Percentiles rank a stretch among this genome's conserved stretches.
phyloP scores from a whole-genome alignment of 75 land plant genomes.

The Isoetes taiwanensis region DNA sequence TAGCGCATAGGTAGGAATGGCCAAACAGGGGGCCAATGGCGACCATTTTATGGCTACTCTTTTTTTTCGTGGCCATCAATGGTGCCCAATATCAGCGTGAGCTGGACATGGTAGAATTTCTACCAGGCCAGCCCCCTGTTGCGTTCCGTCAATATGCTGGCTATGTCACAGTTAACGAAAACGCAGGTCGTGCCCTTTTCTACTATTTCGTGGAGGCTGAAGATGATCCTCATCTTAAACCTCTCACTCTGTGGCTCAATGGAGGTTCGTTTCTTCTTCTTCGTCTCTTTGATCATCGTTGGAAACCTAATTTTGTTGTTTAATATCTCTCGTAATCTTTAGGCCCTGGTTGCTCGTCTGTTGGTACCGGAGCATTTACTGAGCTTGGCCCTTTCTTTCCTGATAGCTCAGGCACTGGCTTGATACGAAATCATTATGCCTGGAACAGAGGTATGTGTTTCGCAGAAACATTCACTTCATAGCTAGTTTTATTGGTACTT shows the following conservation, averaged over 20 bases:
- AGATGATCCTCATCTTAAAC: constrained; percentile 11
- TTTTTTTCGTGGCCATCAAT: no score
- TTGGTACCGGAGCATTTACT: constrained; percentile 51
- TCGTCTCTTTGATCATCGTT: no score
- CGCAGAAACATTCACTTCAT: no score
- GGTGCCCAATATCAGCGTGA: no score
- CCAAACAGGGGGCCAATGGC: no score
- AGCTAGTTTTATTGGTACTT: no score
- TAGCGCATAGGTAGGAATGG: no score
- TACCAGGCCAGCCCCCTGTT: constrained; percentile 34
- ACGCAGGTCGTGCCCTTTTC: constrained; percentile 15
- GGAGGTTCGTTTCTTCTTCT: constrained; percentile 21
- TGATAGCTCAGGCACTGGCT: constrained; percentile 25
- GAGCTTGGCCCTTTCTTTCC: constrained; percentile 74
- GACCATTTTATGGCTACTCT: no score
- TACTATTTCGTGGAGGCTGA: constrained; percentile 32
- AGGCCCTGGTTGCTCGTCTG: constrained; percentile 92
- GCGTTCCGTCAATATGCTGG: constrained; percentile 30
- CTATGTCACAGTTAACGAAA: constrained; percentile 18
- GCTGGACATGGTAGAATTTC: constrained; percentile 11
- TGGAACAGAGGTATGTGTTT: constrained; percentile 97
- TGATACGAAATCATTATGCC: constrained; percentile 35
- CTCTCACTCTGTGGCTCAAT: constrained; percentile 34
- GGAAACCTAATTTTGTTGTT: no score
- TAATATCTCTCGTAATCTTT: no score